Evolutionary conservation across 257 asterid species (phyloP).

Genomic region (Jasminum sambac): DNA sequence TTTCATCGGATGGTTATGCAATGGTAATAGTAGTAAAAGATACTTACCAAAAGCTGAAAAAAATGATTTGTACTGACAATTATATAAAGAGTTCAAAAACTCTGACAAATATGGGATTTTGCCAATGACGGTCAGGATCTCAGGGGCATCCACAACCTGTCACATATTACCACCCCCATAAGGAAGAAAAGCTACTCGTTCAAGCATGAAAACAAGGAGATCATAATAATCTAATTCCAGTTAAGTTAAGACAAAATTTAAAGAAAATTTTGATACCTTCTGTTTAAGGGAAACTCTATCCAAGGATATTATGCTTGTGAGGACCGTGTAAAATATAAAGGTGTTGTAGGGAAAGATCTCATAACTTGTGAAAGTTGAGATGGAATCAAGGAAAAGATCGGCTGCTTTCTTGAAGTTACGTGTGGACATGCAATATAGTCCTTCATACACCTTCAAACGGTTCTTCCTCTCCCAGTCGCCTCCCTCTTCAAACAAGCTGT

Average conservation of each 20-base stretch:
- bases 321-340: conserved; percentile 83
- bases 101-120: conserved; percentile 72
- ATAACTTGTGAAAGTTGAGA: conserved; percentile 97
- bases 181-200: conserved; percentile 4
- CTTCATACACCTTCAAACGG: conserved; percentile 92
- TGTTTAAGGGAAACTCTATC: conserved; percentile 90
- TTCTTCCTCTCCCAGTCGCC: conserved; percentile 99
- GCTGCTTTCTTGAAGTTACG: conserved; percentile 97
- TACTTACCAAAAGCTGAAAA: conserved; percentile 80
- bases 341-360: conserved; percentile 89
- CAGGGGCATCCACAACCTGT: conserved; percentile 97
- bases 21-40: neutral
- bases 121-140: conserved; percentile 82
- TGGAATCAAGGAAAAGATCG: conserved; percentile 84
- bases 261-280: conserved; percentile 50
- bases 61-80: conserved; percentile 80
- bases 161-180: conserved; percentile 29
- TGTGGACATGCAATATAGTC: conserved; percentile 91
- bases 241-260: neutral
- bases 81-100: conserved; percentile 76
- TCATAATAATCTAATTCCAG: neutral
- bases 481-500: conserved; percentile 97
- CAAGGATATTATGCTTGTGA: conserved; percentile 83
- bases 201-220: neutral
- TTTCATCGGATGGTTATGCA: neutral